phyloP scores from a whole-genome alignment of 208 protist genomes.

The Tritrichomonas musculus region DNA sequence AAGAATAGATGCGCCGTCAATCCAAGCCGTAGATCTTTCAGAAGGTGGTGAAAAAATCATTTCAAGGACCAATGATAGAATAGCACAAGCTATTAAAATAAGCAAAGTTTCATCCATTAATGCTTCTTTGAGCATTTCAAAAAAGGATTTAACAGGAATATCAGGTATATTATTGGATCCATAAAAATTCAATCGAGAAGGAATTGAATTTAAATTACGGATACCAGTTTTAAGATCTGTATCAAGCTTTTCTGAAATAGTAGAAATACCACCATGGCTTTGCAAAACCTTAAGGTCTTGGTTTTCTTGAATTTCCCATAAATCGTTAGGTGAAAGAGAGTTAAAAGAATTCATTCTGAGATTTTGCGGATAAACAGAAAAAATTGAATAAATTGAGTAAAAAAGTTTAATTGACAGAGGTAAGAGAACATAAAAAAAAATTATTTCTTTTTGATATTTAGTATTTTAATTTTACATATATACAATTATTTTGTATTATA shows the following conservation, averaged over 20 bases:
- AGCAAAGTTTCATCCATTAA: not conserved
- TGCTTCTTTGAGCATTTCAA: not conserved
- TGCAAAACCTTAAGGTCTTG: not conserved
- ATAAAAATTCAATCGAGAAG: not conserved
- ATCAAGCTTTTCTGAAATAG: not conserved
- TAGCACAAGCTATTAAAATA: not conserved
- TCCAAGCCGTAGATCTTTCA: not conserved
- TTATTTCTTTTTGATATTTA: too few relatives aligned
- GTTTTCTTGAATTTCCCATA: not conserved
- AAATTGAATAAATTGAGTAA: too few relatives aligned
- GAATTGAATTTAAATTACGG: not conserved
- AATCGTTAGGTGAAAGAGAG: not conserved
- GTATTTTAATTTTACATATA: too few relatives aligned
- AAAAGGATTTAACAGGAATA: not conserved
- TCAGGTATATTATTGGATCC: not conserved
- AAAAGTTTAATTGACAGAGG: too few relatives aligned
- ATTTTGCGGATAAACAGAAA: too few relatives aligned
- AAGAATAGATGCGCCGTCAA: not conserved
- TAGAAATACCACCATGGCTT: not conserved
- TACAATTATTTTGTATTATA: too few relatives aligned
- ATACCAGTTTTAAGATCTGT: conserved; percentile 12
- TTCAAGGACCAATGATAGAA: not conserved
- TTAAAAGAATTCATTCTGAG: too few relatives aligned
- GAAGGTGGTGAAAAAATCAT: not conserved
- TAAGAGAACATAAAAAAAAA: too few relatives aligned